phyloP scores from a whole-genome alignment of 768 basidiomycete genomes.

The Favolaschia claudopus region DNA sequence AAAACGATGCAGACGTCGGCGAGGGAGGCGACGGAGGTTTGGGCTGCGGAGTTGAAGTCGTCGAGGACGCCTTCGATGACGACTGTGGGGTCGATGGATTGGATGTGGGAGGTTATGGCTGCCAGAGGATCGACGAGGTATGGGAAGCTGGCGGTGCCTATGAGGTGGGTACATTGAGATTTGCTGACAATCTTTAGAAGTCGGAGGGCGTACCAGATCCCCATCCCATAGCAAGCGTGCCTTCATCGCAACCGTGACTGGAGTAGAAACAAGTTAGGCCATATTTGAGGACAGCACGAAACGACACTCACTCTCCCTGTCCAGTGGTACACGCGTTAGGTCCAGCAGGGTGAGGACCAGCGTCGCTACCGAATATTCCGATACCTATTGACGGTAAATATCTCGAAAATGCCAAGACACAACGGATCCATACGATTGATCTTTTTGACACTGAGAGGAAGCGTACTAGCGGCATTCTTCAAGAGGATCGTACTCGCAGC shows the following conservation, averaged over 20 bases:
- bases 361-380: conserved; percentile 50
- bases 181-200: not conserved
- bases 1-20: conserved; percentile 41
- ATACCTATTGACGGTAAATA: conserved; percentile 15
- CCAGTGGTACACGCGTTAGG: conserved; percentile 32
- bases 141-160: conserved; percentile 45
- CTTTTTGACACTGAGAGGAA: conserved; percentile 49
- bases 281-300: not conserved
- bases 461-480: conserved; percentile 58
- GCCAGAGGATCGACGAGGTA: conserved; percentile 35
- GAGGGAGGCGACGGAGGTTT: conserved; percentile 30
- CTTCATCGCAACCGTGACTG: conserved; percentile 42
- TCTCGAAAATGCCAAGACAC: not conserved
- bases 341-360: conserved; percentile 41
- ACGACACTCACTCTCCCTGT: conserved; percentile 41
- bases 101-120: conserved; percentile 33
- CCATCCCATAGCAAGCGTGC: conserved; percentile 52
- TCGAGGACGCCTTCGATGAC: conserved; percentile 32
- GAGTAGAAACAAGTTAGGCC: not conserved
- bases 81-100: conserved; percentile 32
- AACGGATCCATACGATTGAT: conserved; percentile 44
- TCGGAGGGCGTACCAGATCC: conserved; percentile 4
- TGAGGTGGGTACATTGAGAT: conserved; percentile 35
- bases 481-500: conserved; percentile 69
- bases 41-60: conserved; percentile 37